Conservation (phyloP, 164 flowering plant species). For the Chloranthus sessilifolius region DNA sequence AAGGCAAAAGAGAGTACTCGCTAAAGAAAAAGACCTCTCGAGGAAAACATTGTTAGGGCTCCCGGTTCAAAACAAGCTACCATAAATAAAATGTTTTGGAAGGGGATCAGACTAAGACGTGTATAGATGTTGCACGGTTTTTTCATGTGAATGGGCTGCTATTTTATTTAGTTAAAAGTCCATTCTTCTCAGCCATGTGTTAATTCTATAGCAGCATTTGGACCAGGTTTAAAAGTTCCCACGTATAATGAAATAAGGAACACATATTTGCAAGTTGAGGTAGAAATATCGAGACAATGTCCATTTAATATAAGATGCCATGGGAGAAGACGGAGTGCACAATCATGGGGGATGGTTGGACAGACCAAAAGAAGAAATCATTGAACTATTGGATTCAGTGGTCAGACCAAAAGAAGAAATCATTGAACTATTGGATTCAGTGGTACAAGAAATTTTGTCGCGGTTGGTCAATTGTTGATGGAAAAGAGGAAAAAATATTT, state of each 20-base stretch:
- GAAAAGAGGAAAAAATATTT: background rate
- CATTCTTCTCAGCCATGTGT: slow-evolving; percentile 59
- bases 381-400: slow-evolving; percentile 49
- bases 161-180: slow-evolving; percentile 39
- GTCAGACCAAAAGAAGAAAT: slow-evolving; percentile 54
- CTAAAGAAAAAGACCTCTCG: slow-evolving; percentile 10
- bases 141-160: slow-evolving; percentile 63
- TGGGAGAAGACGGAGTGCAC: slow-evolving; percentile 64
- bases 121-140: slow-evolving; percentile 51
- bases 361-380: slow-evolving; percentile 41
- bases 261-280: slow-evolving; percentile 52
- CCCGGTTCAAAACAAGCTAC: slow-evolving; percentile 22
- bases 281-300: slow-evolving; percentile 32
- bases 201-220: slow-evolving; percentile 59
- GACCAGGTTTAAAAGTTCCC: slow-evolving; percentile 43
- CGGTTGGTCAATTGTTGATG: slow-evolving; percentile 27
- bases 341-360: slow-evolving; percentile 69
- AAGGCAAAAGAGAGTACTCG: background rate
- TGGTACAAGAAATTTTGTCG: slow-evolving; percentile 56
- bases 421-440: slow-evolving; percentile 54
- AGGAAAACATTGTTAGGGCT: slow-evolving; percentile 40
- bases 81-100: slow-evolving; percentile 22
- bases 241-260: slow-evolving; percentile 40
- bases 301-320: slow-evolving; percentile 40
- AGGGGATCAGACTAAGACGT: slow-evolving; percentile 33